Conservation (phyloP, 2,329 filamentous ascomycete genomes). For the Tympanopsis confertula region DNA sequence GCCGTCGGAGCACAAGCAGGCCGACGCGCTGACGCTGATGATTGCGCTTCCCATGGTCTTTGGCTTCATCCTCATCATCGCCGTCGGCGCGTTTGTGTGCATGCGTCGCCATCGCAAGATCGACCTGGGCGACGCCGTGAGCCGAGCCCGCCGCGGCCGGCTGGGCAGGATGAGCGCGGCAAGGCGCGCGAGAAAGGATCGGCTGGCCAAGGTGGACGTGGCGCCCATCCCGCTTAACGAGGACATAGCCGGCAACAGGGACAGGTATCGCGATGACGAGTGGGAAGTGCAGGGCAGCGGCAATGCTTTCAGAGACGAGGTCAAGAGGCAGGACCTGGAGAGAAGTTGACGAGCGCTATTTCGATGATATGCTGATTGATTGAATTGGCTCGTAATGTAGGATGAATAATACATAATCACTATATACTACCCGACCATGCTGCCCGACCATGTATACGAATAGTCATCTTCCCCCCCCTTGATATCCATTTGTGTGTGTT, state of each 20-base stretch:
- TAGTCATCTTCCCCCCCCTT: too few species aligned
- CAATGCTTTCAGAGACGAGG: neutral
- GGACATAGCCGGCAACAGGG: neutral
- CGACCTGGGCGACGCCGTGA: neutral
- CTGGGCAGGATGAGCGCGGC: neutral
- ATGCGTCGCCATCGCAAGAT: neutral
- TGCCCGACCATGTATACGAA: too few species aligned
- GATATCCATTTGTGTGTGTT: too few species aligned
- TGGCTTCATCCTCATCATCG: neutral
- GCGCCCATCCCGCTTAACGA: neutral
- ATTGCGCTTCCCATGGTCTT: neutral
- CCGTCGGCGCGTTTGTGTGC: neutral
- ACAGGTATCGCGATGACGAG: neutral
- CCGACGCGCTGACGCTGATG: too few species aligned
- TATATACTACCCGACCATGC: too few species aligned
- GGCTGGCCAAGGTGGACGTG: neutral
- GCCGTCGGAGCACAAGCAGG: neutral
- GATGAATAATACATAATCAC: too few species aligned
- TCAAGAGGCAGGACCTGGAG: neutral
- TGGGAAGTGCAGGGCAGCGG: neutral
- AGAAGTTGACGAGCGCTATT: too few species aligned
- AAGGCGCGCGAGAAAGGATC: too few species aligned
- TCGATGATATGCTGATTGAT: too few species aligned
- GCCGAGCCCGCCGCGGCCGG: too few species aligned
- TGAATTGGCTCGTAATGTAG: too few species aligned